phyloP scores from a whole-genome alignment of 129 eudicot genomes.

The Flaveria linearis region DNA sequence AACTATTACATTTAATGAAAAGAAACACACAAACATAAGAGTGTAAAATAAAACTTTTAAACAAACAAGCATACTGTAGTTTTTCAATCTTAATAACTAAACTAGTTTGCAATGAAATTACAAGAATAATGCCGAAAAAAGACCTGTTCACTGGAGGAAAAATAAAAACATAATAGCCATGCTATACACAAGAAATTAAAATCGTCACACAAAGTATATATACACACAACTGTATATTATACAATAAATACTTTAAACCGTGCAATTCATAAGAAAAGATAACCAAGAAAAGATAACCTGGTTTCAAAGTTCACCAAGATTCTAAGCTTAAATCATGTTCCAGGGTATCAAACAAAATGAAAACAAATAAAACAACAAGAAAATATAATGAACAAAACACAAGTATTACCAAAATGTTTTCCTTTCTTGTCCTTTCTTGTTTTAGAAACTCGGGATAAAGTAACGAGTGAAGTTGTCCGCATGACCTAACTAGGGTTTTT shows the following conservation, averaged over 20 bases:
- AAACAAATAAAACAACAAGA: neutral
- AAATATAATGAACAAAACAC: neutral
- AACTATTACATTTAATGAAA: neutral
- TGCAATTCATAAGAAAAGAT: slow-evolving; percentile 1
- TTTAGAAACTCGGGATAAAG: slow-evolving; percentile 23
- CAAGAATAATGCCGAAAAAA: neutral
- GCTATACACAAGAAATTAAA: neutral
- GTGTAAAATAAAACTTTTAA: neutral
- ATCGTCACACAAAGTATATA: neutral
- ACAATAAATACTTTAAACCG: neutral
- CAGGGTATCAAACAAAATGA: neutral
- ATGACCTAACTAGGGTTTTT: slow-evolving; percentile 38
- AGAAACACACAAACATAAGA: neutral
- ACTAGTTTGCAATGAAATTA: neutral
- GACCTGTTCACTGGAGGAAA: no score
- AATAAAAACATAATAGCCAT: no score
- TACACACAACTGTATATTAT: neutral
- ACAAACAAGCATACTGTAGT: neutral
- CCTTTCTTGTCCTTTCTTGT: neutral
- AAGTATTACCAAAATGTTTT: slow-evolving; percentile 8
- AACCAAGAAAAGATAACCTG: neutral
- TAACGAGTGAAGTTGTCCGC: slow-evolving; percentile 44
- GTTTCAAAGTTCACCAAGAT: neutral
- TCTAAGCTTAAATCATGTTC: neutral
- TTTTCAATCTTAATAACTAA: neutral